Evolutionary conservation across 2,329 filamentous ascomycete species (phyloP), one percentile per base, ranked within the genome.

Genomic region (Fusarium nanum): DNA sequence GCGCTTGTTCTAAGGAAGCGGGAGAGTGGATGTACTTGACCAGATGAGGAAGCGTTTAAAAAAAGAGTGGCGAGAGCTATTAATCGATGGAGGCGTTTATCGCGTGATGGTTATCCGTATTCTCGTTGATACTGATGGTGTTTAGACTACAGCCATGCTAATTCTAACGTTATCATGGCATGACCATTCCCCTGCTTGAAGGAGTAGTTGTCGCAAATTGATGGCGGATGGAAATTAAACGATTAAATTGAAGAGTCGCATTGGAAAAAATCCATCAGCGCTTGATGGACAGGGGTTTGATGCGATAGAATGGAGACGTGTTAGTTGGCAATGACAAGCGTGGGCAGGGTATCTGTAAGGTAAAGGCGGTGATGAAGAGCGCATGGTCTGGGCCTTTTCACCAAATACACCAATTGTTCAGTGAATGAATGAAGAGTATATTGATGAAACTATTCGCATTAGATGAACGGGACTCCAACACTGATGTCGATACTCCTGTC

Each of bases 11-110:
- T 56, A 63, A 45, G 40, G 60, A 68, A 64, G 65, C 60, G 66
- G 64, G 60, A 68, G 65, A 69, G 66, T 61, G 70, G 68, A 37
- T 37, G 34, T 52, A 44, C 72, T 69, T 73, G 62, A 52, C 72
- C 65, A 60, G 55, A 74, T 64, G 58, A 65, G 72, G 72, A 63
- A 71, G 58, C 42, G 49, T 48, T 68, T 49, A 60, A 57, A 63
- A 49, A 57, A 48, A 59, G 42, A 60, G 59, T 67, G 68, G 68
- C 68, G 64, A 70, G 59, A 37, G 32, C 30, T 40, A 52, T 37
- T 52, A 23, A 27, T 45, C 34, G 40, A 22, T 25, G n/a, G 46
- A 45, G 47, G 56, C 13, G 55, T 60, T 42, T 34, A 41, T 68
- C 41, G 60, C 64, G 59, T 70, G 68, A 71, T 56, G 28, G 40